These are phyloP conservation scores for Auriscalpium orientale DNA, from an alignment of 768 basidiomycete species.

Conservation along the genomic window DNA sequence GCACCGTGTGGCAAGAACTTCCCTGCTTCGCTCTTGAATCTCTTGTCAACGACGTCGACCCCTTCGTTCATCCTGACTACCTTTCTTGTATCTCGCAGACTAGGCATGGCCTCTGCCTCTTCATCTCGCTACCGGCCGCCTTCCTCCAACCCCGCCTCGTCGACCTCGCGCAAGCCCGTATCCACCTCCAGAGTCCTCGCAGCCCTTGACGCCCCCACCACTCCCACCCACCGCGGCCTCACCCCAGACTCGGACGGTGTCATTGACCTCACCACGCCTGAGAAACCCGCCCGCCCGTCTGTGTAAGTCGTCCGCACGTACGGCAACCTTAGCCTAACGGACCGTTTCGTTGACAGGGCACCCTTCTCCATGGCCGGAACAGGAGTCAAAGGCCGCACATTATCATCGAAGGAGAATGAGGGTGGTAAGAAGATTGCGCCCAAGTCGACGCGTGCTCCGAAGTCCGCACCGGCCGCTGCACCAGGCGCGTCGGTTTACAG, in stretches of 20 bases:
- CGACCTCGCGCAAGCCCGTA: neutral
- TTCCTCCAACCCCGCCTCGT: no score
- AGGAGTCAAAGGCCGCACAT: neutral
- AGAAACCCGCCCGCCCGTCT: neutral
- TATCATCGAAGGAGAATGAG: neutral
- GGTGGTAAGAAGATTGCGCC: neutral
- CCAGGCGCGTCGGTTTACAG: neutral
- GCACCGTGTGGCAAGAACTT: no score
- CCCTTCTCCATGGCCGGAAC: neutral
- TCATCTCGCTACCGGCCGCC: no score
- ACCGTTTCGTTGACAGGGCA: neutral
- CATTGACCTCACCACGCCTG: slow-evolving; percentile 12
- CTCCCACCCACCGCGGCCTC: neutral
- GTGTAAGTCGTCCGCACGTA: neutral
- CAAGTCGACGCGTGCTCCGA: neutral
- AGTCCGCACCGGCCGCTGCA: neutral
- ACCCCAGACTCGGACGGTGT: neutral
- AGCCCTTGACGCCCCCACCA: neutral
- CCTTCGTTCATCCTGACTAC: no score
- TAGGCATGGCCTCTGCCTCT: no score
- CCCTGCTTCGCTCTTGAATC: no score
- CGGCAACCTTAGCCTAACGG: neutral
- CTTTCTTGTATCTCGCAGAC: no score
- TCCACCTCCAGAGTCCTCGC: slow-evolving; percentile 5
- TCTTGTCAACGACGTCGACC: no score